These are phyloP conservation scores for Neofusicoccum laricinum DNA, from an alignment of 2,329 filamentous ascomycete genomes.

Conservation along the genomic window DNA sequence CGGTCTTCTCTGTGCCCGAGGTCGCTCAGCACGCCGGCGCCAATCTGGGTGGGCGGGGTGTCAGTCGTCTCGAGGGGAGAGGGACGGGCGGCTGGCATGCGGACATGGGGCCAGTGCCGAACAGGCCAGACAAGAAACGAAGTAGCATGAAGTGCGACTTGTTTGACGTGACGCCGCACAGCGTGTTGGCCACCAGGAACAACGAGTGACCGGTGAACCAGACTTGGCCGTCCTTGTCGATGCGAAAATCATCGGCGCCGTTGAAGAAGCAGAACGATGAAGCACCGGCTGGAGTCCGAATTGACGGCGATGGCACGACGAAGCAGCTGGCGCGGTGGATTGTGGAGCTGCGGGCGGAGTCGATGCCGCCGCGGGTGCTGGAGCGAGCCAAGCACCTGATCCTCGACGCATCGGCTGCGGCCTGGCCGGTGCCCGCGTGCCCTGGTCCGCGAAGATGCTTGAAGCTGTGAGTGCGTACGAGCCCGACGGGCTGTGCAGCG, in stretches of 20 bases:
- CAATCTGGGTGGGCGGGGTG: not conserved
- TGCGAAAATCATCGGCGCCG: constrained; percentile 1
- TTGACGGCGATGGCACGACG: constrained; percentile 13
- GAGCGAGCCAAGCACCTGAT: constrained; percentile 43
- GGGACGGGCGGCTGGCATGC: constrained; percentile 24
- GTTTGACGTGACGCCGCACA: constrained; percentile 34
- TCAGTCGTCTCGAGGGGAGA: not conserved
- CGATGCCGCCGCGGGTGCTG: constrained; percentile 33
- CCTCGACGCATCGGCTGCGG: constrained; percentile 43
- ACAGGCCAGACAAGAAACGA: not conserved
- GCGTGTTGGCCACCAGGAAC: constrained; percentile 26
- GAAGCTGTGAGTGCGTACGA: constrained; percentile 21
- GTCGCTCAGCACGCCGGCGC: constrained; percentile 26
- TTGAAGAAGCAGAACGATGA: constrained; percentile 5
- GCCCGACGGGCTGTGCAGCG: not conserved
- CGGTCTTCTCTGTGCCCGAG: constrained; percentile 31
- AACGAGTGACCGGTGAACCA: constrained; percentile 30
- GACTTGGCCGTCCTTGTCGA: not conserved
- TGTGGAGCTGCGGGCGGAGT: not conserved
- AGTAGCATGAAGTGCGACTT: constrained; percentile 32
- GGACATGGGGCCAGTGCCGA: constrained; percentile 19
- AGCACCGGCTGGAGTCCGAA: constrained; percentile 1
- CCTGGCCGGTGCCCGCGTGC: constrained; percentile 39
- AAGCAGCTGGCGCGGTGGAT: constrained; percentile 6
- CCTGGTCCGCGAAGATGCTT: constrained; percentile 41